Conservation (phyloP, 192 early-diverging fungal species). For the Backusella westeae region DNA sequence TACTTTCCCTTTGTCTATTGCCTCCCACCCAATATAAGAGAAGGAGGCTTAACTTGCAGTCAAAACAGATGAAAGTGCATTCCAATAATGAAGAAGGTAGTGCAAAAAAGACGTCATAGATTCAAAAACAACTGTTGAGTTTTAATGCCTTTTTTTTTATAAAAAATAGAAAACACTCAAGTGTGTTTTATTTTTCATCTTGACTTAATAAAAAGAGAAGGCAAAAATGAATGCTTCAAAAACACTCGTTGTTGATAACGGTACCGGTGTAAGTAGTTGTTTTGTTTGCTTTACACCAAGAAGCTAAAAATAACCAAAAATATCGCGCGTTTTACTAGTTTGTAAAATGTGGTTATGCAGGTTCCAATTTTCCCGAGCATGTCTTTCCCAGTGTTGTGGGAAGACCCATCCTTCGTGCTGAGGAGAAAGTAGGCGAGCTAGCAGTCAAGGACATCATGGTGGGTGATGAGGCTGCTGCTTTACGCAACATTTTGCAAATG, state of each 20-base stretch:
- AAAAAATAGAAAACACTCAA: not conserved
- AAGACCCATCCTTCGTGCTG: slow-evolving; percentile 94
- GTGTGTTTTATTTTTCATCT: not conserved
- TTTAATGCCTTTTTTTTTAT: not conserved
- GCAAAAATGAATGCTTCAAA: slow-evolving; percentile 58
- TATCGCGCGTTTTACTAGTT: slow-evolving; percentile 54
- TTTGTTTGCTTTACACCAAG: not conserved
- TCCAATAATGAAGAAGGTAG: not conserved
- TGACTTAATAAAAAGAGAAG: not conserved
- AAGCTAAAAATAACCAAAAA: not conserved
- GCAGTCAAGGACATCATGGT: slow-evolving; percentile 95
- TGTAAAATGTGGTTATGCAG: slow-evolving; percentile 96
- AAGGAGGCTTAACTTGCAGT: too few relatives aligned
- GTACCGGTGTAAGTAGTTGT: slow-evolving; percentile 62
- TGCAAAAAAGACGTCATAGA: not conserved
- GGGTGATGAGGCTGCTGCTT: slow-evolving; percentile 92
- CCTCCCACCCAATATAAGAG: too few relatives aligned
- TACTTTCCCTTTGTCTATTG: too few relatives aligned
- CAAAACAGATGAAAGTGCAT: too few relatives aligned
- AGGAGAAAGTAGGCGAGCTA: slow-evolving; percentile 80
- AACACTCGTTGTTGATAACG: slow-evolving; percentile 82
- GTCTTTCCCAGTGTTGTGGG: slow-evolving; percentile 99
- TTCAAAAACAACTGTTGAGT: not conserved
- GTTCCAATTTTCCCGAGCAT: slow-evolving; percentile 92
- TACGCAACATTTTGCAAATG: slow-evolving; percentile 90